Evolutionary conservation across 148 eudicot species (phyloP).

Genomic region (Rhododendron kiyosumense): DNA sequence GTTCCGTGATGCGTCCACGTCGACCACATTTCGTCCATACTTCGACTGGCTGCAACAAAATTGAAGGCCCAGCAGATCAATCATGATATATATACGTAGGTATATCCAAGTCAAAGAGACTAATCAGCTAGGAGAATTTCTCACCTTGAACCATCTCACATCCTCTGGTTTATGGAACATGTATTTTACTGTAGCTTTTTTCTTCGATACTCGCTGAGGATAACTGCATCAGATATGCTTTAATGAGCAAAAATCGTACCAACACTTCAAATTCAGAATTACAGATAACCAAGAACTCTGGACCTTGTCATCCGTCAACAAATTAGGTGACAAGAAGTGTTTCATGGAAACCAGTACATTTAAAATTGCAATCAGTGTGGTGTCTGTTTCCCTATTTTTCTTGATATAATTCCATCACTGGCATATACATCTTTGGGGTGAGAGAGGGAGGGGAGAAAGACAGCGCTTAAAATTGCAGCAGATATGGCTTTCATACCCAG

Average conservation of each 20-base stretch:
- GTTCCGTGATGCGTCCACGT: constrained; percentile 92
- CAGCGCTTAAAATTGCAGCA: neutral
- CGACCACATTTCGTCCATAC: constrained; percentile 82
- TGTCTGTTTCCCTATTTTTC: neutral
- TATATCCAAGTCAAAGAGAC: neutral
- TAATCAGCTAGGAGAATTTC: constrained; percentile 7
- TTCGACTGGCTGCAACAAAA: constrained; percentile 77
- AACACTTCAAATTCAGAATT: neutral
- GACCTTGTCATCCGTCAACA: neutral
- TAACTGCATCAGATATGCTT: constrained; percentile 50
- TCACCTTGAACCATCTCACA: constrained; percentile 97
- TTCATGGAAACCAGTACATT: neutral
- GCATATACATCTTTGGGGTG: neutral
- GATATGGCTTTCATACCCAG: constrained; percentile 52
- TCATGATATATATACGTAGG: neutral
- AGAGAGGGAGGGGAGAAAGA: neutral
- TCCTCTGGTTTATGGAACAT: constrained; percentile 98
- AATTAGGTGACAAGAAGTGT: neutral
- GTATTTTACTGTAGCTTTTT: constrained; percentile 76
- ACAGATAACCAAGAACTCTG: neutral
- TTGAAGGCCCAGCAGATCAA: constrained; percentile 6
- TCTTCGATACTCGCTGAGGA: constrained; percentile 90
- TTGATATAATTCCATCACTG: neutral
- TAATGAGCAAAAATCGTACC: constrained; percentile 8
- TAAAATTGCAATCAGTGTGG: neutral